Conservation (phyloP, 495 filamentous ascomycete species). For the Podospora tetraspora region DNA sequence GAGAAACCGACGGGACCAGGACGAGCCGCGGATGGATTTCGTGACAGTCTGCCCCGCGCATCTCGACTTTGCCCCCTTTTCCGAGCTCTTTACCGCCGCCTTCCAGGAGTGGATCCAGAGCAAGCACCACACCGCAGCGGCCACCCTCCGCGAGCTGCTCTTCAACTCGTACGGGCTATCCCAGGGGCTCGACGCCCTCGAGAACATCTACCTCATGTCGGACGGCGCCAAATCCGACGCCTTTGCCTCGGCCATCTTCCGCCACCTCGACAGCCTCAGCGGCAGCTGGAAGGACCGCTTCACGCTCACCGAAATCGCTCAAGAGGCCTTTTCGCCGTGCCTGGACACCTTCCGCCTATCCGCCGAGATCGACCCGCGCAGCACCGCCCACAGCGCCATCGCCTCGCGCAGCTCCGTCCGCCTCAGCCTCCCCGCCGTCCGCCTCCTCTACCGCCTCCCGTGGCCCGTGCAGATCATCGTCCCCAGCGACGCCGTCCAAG, state of each 20-base stretch:
- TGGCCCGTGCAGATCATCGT: slow-evolving; percentile 89
- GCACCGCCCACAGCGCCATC: slow-evolving; percentile 26
- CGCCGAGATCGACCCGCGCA: slow-evolving; percentile 45
- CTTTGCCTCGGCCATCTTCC: slow-evolving; percentile 67
- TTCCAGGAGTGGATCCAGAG: slow-evolving; percentile 68
- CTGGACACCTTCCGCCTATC: slow-evolving; percentile 57
- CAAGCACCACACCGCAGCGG: slow-evolving; percentile 63
- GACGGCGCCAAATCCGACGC: slow-evolving; percentile 59
- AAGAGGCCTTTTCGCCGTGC: slow-evolving; percentile 55
- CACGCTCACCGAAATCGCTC: slow-evolving; percentile 71
- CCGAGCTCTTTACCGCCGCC: slow-evolving; percentile 61
- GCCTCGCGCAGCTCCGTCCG: slow-evolving; percentile 42
- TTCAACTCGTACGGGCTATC: slow-evolving; percentile 65
- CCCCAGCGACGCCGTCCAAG: slow-evolving; percentile 50
- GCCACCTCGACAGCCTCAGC: slow-evolving; percentile 64
- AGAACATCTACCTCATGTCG: slow-evolving; percentile 65
- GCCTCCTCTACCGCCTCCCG: slow-evolving; percentile 58
- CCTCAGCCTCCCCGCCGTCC: slow-evolving; percentile 49
- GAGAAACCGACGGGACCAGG: slow-evolving; percentile 15
- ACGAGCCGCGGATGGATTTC: slow-evolving; percentile 48
- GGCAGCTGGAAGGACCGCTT: slow-evolving; percentile 76
- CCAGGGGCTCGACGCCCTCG: slow-evolving; percentile 59
- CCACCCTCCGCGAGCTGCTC: slow-evolving; percentile 58
- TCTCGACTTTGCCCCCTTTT: slow-evolving; percentile 59
- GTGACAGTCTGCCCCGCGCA: slow-evolving; percentile 46